Evolutionary conservation across 495 filamentous ascomycete species (phyloP).

Genomic region (Daldinia vernicosa): DNA sequence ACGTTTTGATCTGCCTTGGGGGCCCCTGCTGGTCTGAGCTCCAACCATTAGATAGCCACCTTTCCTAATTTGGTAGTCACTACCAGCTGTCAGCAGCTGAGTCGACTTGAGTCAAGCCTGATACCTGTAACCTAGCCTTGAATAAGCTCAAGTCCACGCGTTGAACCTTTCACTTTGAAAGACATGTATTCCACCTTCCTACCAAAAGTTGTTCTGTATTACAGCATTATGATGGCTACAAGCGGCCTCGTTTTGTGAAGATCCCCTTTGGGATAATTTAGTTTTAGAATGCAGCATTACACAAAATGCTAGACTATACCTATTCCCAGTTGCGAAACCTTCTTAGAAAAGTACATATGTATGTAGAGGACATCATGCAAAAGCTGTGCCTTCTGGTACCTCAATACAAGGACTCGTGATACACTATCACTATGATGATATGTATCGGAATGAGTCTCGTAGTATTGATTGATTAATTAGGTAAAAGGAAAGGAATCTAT

Average conservation of each 20-base stretch:
- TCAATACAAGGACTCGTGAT: no score
- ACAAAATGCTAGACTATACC: constrained; percentile 2
- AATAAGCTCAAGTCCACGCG: constrained; percentile 40
- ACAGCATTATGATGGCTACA: constrained; percentile 37
- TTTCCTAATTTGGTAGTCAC: constrained; percentile 31
- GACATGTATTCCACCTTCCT: constrained; percentile 22
- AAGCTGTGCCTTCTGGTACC: no score
- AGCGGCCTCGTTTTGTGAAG: neutral
- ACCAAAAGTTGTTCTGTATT: constrained; percentile 15
- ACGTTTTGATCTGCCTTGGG: constrained; percentile 43
- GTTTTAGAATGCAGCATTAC: constrained; percentile 2
- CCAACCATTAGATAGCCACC: constrained; percentile 25
- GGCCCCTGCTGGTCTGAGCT: constrained; percentile 38
- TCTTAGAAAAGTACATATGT: constrained; percentile 24
- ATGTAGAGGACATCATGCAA: constrained; percentile 5
- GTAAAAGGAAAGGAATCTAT: no score
- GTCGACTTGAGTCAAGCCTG: constrained; percentile 33
- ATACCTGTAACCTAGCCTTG: no score
- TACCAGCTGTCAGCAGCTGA: constrained; percentile 26
- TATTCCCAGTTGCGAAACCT: constrained; percentile 6
- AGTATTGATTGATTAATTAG: no score
- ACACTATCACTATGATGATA: no score
- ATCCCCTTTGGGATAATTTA: neutral
- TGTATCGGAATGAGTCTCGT: no score
- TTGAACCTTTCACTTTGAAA: constrained; percentile 24